These are phyloP conservation scores for Boletus reticulatus DNA, from an alignment of 768 basidiomycete species.

Conservation along the genomic window DNA sequence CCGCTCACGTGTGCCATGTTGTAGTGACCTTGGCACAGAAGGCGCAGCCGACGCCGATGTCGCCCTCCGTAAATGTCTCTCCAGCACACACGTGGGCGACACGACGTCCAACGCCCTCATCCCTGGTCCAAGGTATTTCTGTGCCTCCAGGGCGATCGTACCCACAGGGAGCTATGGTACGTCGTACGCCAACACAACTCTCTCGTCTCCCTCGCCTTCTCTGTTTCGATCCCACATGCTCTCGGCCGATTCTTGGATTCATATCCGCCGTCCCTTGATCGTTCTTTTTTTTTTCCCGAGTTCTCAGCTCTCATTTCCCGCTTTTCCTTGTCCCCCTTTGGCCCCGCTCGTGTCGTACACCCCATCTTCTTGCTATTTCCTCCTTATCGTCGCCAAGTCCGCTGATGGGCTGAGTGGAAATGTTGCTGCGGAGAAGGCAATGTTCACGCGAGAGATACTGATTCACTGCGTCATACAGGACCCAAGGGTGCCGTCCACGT, in stretches of 20 bases:
- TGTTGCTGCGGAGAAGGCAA: not conserved
- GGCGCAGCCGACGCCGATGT: slow-evolving; percentile 60
- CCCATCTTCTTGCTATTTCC: not conserved
- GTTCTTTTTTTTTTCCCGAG: not conserved
- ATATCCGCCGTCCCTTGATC: slow-evolving; percentile 1
- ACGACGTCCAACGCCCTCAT: slow-evolving; percentile 36
- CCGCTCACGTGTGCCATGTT: no score
- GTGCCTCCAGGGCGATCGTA: slow-evolving; percentile 49
- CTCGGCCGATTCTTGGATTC: not conserved
- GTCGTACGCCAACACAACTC: no score
- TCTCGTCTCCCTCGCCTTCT: not conserved
- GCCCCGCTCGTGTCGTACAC: not conserved
- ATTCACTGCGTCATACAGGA: slow-evolving; percentile 34
- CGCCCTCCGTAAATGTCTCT: slow-evolving; percentile 53
- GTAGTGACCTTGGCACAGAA: no score
- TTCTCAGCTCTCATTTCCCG: not conserved
- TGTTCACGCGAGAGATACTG: not conserved
- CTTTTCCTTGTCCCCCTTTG: not conserved
- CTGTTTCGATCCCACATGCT: not conserved
- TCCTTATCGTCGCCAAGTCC: slow-evolving; percentile 17
- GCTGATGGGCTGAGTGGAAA: slow-evolving; percentile 2
- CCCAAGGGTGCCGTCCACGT: slow-evolving; percentile 48
- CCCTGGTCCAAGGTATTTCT: slow-evolving; percentile 64
- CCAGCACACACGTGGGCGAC: slow-evolving; percentile 35
- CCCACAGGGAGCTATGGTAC: no score